Conservation (phyloP, 495 filamentous ascomycete species). For the Penicillium odoratum region DNA sequence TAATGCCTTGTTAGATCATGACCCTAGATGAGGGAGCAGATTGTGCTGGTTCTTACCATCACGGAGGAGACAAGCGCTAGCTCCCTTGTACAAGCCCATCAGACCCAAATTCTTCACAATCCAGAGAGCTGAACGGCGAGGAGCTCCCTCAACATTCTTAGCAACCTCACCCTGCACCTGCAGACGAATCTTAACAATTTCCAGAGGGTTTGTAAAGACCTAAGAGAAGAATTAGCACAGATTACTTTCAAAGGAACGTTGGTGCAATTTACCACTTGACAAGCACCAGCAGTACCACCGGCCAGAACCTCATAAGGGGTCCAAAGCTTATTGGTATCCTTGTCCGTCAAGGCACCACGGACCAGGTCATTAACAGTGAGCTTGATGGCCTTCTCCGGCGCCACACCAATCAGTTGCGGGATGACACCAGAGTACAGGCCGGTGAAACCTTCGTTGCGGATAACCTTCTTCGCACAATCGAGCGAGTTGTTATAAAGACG, state of each 20-base stretch:
- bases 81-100: constrained; percentile 95
- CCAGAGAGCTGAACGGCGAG: constrained; percentile 92
- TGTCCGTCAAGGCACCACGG: constrained; percentile 71
- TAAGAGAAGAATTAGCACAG: constrained; percentile 26
- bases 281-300: constrained; percentile 87
- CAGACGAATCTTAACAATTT: constrained; percentile 98
- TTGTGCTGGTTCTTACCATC: constrained; percentile 50
- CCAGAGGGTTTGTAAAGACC: constrained; percentile 95
- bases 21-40: background rate
- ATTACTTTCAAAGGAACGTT: background rate
- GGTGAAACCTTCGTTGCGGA: constrained; percentile 84
- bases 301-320: constrained; percentile 74
- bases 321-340: constrained; percentile 73
- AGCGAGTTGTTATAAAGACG: constrained; percentile 93
- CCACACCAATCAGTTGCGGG: constrained; percentile 93
- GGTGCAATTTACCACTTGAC: constrained; percentile 81
- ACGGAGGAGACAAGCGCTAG: constrained; percentile 91
- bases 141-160: constrained; percentile 80
- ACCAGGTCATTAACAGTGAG: constrained; percentile 96
- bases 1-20: constrained; percentile 21
- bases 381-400: constrained; percentile 98
- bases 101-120: constrained; percentile 94
- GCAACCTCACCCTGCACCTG: constrained; percentile 96
- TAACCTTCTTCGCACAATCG: constrained; percentile 89
- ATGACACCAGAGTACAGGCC: constrained; percentile 93